These are phyloP conservation scores for Ammopiptanthus mongolicus DNA, from an alignment of 306 rosid species.

Conservation along the genomic window DNA sequence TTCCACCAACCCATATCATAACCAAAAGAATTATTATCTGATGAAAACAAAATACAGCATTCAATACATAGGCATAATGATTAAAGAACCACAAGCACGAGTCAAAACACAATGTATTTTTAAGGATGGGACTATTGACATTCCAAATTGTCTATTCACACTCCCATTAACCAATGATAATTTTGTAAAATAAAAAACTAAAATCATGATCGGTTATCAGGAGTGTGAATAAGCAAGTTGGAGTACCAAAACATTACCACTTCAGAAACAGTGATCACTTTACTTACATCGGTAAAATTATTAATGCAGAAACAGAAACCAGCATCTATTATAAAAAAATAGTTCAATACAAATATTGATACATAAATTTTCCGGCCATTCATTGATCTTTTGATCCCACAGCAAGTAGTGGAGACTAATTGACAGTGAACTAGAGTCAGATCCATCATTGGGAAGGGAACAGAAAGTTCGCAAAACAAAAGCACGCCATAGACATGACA, in stretches of 20 bases:
- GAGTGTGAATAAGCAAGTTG: too few species aligned
- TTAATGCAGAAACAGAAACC: not conserved
- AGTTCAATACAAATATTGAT: not conserved
- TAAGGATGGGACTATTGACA: too few species aligned
- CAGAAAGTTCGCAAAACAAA: not conserved
- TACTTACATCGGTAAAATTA: not conserved
- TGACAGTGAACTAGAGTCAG: not conserved
- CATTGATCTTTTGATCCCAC: not conserved
- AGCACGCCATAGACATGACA: not conserved
- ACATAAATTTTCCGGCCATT: not conserved
- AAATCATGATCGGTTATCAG: too few species aligned
- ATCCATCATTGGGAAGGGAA: not conserved
- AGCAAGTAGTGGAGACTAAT: not conserved
- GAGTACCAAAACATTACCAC: too few species aligned
- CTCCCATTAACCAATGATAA: too few species aligned
- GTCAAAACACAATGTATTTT: not conserved
- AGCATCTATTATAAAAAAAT: not conserved
- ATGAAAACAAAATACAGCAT: conserved; percentile 13
- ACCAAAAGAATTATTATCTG: conserved; percentile 73
- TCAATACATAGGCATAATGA: not conserved
- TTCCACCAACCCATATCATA: conserved; percentile 99
- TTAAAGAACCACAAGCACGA: not conserved
- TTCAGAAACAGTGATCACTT: not conserved
- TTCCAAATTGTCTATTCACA: too few species aligned
- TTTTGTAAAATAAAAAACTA: too few species aligned